These are phyloP conservation scores for Teratosphaeria gauchensis DNA, from an alignment of 2,329 filamentous ascomycete genomes.

Conservation along the genomic window DNA sequence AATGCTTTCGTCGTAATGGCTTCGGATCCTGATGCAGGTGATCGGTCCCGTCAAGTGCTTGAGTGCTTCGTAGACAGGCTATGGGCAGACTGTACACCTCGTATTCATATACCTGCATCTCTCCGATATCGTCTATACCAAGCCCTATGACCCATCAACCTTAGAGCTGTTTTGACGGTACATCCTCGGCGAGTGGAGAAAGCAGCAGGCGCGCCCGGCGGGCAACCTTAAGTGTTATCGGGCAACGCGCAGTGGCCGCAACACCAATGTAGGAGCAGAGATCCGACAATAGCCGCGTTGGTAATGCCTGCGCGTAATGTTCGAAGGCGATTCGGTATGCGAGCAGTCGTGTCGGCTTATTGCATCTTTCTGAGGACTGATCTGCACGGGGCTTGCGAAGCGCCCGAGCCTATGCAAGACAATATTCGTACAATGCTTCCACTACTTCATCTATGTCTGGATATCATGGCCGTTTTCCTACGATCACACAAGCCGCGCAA, in stretches of 20 bases:
- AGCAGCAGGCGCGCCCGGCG: background rate
- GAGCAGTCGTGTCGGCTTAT: too few relatives aligned
- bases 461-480: background rate
- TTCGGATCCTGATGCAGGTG: background rate
- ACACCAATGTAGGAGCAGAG: background rate
- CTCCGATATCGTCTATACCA: background rate
- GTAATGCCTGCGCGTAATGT: background rate
- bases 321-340: too few relatives aligned
- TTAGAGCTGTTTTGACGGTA: background rate
- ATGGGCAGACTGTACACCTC: background rate
- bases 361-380: too few relatives aligned
- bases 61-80: background rate
- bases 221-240: background rate
- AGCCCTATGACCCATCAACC: background rate
- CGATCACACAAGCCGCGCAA: background rate
- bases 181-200: background rate
- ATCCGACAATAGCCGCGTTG: background rate
- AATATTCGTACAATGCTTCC: background rate
- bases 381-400: background rate
- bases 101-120: background rate
- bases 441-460: background rate
- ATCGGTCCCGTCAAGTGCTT: too few relatives aligned
- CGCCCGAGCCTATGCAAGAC: background rate
- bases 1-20: background rate
- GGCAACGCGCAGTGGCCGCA: background rate